These are phyloP conservation scores for Brassica nigra DNA, from an alignment of 345 rosid genomes.

Conservation along the genomic window DNA sequence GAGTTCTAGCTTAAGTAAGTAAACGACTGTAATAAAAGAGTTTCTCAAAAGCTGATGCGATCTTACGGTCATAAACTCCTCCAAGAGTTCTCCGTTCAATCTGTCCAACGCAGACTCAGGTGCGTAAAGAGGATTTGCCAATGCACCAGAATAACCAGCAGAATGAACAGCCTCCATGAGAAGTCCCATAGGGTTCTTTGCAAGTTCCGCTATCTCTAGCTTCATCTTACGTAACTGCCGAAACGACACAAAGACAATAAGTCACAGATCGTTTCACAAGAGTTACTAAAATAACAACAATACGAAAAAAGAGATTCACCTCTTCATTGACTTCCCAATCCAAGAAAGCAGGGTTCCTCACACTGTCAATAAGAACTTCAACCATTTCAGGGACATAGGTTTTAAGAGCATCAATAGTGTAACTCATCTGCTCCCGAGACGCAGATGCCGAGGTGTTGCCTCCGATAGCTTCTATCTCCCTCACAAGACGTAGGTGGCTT, in stretches of 20 bases:
- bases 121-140: conserved; percentile 73
- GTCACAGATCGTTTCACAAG: background rate
- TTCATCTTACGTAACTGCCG: conserved; percentile 62
- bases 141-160: conserved; percentile 60
- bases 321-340: conserved; percentile 84
- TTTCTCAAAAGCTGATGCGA: background rate
- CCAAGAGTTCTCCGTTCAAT: conserved; percentile 58
- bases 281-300: conserved; percentile 4
- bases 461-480: conserved; percentile 83
- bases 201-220: conserved; percentile 55
- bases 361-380: conserved; percentile 69
- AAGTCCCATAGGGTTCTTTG: conserved; percentile 68
- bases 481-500: conserved; percentile 64
- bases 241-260: background rate
- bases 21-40: conserved; percentile 9
- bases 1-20: background rate
- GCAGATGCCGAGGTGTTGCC: conserved; percentile 67
- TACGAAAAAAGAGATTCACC: conserved; percentile 36
- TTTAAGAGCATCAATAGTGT: conserved; percentile 46
- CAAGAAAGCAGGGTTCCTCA: conserved; percentile 75
- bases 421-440: conserved; percentile 73
- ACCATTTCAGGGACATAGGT: conserved; percentile 74
- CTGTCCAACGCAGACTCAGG: conserved; percentile 55
- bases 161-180: conserved; percentile 80
- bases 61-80: conserved; percentile 68